Percentiles rank a stretch among this genome's conserved stretches.
phyloP scores from a whole-genome alignment of 805 yeast genomes.

The Sporopachydermia quercuum region DNA sequence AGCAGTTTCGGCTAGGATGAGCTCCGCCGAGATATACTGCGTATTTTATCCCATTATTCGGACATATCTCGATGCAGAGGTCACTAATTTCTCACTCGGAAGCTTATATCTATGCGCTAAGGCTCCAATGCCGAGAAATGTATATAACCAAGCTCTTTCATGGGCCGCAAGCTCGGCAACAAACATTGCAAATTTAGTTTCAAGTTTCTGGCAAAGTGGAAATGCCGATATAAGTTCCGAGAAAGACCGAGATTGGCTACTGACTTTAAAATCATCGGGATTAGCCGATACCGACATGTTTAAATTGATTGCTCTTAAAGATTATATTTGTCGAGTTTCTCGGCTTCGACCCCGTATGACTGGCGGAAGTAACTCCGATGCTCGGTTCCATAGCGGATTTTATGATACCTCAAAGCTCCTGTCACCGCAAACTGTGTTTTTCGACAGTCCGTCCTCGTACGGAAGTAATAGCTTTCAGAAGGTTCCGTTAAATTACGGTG shows the following conservation, averaged over 20 bases:
- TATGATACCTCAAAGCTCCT: constrained; percentile 19
- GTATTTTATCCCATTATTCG: constrained; percentile 68
- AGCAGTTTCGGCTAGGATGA: constrained; percentile 43
- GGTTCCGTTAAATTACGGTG: no score
- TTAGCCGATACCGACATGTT: constrained; percentile 59
- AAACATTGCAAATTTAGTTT: no score
- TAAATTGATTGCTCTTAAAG: constrained; percentile 63
- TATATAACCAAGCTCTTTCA: constrained; percentile 43
- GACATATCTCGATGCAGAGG: constrained; percentile 64
- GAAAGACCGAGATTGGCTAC: constrained; percentile 63
- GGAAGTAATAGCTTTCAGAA: no score
- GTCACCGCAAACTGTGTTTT: constrained; percentile 36
- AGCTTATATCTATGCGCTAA: constrained; percentile 52
- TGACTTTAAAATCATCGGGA: constrained; percentile 58
- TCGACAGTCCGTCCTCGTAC: constrained; percentile 28
- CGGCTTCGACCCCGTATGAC: constrained; percentile 22
- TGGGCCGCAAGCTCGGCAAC: constrained; percentile 61
- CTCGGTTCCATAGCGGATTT: neutral
- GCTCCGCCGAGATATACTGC: constrained; percentile 72
- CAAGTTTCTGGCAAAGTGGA: constrained; percentile 66
- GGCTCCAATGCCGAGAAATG: constrained; percentile 49
- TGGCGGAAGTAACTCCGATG: no score
- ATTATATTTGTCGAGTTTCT: constrained; percentile 49
- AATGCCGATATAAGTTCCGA: neutral
- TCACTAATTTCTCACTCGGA: constrained; percentile 51